Evolutionary conservation across 306 rosid species (phyloP).

Genomic region (Citrullus mucosospermus): DNA sequence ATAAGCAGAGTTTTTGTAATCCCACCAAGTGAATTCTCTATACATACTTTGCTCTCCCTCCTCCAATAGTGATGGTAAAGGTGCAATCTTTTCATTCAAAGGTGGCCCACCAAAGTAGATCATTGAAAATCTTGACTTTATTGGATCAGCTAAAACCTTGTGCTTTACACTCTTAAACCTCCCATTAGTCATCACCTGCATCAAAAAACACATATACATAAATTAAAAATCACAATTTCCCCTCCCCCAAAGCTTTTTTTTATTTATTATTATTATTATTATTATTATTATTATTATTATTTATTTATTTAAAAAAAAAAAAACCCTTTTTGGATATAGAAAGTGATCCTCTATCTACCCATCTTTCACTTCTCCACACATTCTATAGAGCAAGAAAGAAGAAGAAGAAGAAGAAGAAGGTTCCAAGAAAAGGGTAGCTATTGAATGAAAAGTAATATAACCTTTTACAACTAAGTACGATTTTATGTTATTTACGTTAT

Average conservation of each 20-base stretch:
- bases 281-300: no score
- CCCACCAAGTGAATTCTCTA: constrained; percentile 74
- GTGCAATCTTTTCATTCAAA: constrained; percentile 46
- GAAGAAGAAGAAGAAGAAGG: not conserved
- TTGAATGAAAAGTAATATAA: no score
- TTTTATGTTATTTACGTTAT: no score
- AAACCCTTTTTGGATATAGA: no score
- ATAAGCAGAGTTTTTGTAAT: constrained; percentile 50
- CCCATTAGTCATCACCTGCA: constrained; percentile 90
- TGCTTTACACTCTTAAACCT: constrained; percentile 73
- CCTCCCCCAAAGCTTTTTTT: no score
- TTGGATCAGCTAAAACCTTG: constrained; percentile 49
- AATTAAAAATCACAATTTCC: no score
- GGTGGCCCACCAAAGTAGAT: constrained; percentile 76
- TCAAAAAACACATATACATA: not conserved
- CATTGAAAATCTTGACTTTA: constrained; percentile 60
- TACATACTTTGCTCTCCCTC: constrained; percentile 46
- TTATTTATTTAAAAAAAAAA: no score
- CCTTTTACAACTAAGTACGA: no score
- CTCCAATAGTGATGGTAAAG: constrained; percentile 41
- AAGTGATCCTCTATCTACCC: no score
- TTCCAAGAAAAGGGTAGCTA: no score
- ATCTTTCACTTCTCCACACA: not conserved
- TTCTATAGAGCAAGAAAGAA: not conserved
- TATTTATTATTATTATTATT: no score